Conservation (phyloP, 495 filamentous ascomycete species). For the Penicillium canariense region DNA sequence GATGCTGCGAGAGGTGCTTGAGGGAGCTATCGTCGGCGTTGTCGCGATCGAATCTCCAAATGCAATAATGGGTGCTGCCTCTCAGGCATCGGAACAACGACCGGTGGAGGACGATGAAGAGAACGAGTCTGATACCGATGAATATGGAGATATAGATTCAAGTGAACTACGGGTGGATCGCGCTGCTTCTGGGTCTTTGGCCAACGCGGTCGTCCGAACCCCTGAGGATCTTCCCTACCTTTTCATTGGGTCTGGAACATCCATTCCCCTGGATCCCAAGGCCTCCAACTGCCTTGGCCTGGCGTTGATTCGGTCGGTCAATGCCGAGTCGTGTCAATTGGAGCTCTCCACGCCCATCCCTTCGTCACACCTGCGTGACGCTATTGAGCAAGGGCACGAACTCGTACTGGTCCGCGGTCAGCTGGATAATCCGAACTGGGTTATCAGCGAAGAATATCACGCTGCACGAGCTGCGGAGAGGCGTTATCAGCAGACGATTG, state of each 20-base stretch:
- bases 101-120: slow-evolving; percentile 6
- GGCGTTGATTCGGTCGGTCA: slow-evolving; percentile 51
- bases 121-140: slow-evolving; percentile 11
- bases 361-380: slow-evolving; percentile 25
- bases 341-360: slow-evolving; percentile 51
- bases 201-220: slow-evolving; percentile 32
- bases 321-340: slow-evolving; percentile 35
- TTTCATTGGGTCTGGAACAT: slow-evolving; percentile 36
- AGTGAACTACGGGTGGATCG: background rate
- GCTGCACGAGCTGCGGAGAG: slow-evolving; percentile 40
- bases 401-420: slow-evolving; percentile 54
- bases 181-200: slow-evolving; percentile 7
- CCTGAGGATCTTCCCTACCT: slow-evolving; percentile 41
- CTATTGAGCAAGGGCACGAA: slow-evolving; percentile 33
- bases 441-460: slow-evolving; percentile 46
- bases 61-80: slow-evolving; percentile 26
- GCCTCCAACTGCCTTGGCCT: slow-evolving; percentile 49
- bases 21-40: slow-evolving; percentile 58
- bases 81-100: background rate
- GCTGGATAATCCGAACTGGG: slow-evolving; percentile 53
- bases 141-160: slow-evolving; percentile 28
- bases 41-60: slow-evolving; percentile 49
- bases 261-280: slow-evolving; percentile 41
- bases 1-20: slow-evolving; percentile 50
- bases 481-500: slow-evolving; percentile 27